Percentiles rank a stretch among this genome's conserved stretches.
Conservation (phyloP, 257 asterid genomes). For the Solanum infundibuliforme region DNA sequence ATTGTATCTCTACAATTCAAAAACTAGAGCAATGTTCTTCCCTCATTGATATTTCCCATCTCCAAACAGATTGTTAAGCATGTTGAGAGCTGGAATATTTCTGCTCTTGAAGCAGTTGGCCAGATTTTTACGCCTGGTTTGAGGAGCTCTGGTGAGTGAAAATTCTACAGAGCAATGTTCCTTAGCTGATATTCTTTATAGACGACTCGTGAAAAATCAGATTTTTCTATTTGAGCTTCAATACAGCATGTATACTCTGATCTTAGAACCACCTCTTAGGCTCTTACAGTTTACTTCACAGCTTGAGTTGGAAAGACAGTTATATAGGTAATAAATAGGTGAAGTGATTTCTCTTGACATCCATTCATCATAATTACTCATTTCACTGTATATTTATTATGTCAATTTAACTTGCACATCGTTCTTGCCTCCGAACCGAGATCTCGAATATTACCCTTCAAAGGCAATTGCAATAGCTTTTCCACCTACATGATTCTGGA, state of each 20-base stretch:
- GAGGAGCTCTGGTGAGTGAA: slow-evolving; percentile 17
- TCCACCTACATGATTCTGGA: not conserved
- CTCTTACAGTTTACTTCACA: not conserved
- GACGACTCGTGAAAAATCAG: not conserved
- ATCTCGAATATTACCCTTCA: not conserved
- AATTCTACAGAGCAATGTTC: not conserved
- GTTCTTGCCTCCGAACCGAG: not conserved
- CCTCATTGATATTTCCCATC: not conserved
- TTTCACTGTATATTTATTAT: not conserved
- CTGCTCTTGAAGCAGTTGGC: slow-evolving; percentile 66
- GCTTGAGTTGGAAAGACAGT: not conserved
- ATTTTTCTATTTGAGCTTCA: not conserved
- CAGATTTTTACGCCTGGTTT: slow-evolving; percentile 60
- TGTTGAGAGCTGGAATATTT: slow-evolving; percentile 67
- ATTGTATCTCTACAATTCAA: not conserved
- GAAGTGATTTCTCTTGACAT: not conserved
- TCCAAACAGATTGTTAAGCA: slow-evolving; percentile 50
- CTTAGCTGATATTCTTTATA: not conserved
- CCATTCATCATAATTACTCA: not conserved
- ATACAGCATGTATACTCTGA: not conserved
- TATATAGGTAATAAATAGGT: not conserved
- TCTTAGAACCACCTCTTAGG: not conserved
- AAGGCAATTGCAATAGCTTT: not conserved
- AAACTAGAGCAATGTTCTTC: not conserved
- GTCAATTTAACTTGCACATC: not conserved